A percentile compares a stretch with the other conserved stretches of the same genome.
Conservation (phyloP, 257 asterid species). For the Asclepias syriaca region DNA sequence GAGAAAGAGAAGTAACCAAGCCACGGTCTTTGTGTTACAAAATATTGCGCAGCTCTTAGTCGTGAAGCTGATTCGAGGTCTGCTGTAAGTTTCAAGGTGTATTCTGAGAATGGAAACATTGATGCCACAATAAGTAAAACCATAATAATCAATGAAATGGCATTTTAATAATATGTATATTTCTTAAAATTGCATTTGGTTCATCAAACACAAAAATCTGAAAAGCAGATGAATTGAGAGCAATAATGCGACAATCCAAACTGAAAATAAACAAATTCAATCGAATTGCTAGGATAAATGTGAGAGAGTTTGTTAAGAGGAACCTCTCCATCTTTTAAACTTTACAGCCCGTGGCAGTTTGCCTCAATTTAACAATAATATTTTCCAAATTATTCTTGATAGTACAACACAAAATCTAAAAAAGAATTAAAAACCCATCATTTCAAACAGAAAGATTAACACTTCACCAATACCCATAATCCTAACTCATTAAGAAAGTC, state of each 20-base stretch:
- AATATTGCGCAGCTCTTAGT: slow-evolving; percentile 64
- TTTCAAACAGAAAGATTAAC: not conserved
- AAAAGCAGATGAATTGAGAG: not conserved
- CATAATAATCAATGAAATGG: not conserved
- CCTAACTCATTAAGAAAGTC: not conserved
- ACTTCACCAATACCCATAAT: not conserved
- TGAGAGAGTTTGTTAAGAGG: no score
- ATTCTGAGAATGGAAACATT: slow-evolving; percentile 32
- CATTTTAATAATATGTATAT: not conserved
- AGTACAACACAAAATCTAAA: not conserved
- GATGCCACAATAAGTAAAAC: not conserved
- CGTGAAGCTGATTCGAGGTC: slow-evolving; percentile 77
- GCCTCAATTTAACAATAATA: no score
- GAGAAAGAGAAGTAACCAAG: slow-evolving; percentile 49
- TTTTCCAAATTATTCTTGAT: not conserved
- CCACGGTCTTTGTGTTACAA: slow-evolving; percentile 90
- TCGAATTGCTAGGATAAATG: not conserved
- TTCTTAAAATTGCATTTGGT: not conserved
- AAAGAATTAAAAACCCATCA: not conserved
- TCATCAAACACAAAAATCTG: not conserved
- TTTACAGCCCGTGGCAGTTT: no score
- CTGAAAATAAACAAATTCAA: not conserved
- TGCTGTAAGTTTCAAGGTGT: slow-evolving; percentile 44
- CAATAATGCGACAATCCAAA: not conserved
- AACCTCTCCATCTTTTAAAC: no score